Percentiles rank a stretch among this genome's conserved stretches.
phyloP scores from a whole-genome alignment of 495 filamentous ascomycete genomes.

The Xylaria cubensis region DNA sequence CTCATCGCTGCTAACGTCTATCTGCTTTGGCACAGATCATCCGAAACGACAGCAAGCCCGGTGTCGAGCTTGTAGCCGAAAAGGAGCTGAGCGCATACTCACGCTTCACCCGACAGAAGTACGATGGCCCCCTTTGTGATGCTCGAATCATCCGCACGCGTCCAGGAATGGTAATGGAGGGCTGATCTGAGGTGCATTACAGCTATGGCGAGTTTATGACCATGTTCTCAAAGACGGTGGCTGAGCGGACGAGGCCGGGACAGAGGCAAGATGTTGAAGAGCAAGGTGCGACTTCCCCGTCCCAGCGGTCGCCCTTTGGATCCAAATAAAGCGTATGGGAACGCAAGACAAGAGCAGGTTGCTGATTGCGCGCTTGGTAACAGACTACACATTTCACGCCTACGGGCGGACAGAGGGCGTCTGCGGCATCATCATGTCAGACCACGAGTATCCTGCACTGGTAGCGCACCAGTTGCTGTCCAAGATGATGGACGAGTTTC shows the following conservation, averaged over 20 bases:
- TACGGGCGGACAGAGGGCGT: conserved; percentile 89
- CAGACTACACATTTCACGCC: conserved; percentile 85
- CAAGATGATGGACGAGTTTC: conserved; percentile 93
- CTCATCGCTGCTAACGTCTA: conserved; percentile 25
- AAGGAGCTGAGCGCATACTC: conserved; percentile 82
- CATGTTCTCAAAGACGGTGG: conserved; percentile 71
- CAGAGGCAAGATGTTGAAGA: conserved; percentile 92
- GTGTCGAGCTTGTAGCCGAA: conserved; percentile 80
- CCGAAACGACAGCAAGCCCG: conserved; percentile 79
- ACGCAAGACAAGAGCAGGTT: background rate
- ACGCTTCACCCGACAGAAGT: conserved; percentile 77
- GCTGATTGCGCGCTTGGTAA: conserved; percentile 12
- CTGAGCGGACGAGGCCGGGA: conserved; percentile 83
- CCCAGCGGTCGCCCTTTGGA: background rate
- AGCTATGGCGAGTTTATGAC: conserved; percentile 72
- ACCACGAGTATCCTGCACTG: conserved; percentile 86
- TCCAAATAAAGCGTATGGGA: background rate
- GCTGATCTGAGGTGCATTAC: conserved; percentile 27
- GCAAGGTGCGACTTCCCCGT: conserved; percentile 62
- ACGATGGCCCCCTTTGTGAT: conserved; percentile 33
- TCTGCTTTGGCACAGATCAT: conserved; percentile 64
- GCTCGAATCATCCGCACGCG: background rate
- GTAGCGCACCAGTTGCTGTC: conserved; percentile 94
- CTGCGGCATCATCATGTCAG: conserved; percentile 85
- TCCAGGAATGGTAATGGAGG: background rate